Evolutionary conservation across 2,329 filamentous ascomycete species (phyloP).

Genomic region (Fusarium lyarnte): DNA sequence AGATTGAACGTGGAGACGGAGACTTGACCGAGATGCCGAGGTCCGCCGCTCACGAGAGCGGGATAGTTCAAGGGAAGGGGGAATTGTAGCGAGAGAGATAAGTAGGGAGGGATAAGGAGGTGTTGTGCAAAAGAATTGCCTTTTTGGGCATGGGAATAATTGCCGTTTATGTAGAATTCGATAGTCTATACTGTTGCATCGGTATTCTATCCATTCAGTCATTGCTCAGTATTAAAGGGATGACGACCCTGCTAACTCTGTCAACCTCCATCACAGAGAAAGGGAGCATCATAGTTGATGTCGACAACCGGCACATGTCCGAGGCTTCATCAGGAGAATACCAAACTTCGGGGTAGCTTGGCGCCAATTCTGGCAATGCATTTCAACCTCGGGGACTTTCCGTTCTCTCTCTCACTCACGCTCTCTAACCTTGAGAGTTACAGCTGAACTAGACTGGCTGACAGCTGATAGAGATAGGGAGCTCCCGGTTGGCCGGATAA

Average conservation of each 20-base stretch:
- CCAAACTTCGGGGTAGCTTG: conserved; percentile 10
- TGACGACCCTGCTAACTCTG: not conserved
- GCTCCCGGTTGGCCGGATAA: conserved; percentile 19
- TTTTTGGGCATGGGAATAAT: conserved; percentile 18
- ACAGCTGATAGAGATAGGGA: not conserved
- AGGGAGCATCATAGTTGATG: not conserved
- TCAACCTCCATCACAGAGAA: not conserved
- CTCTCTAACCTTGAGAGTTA: not conserved
- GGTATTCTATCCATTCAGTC: not conserved
- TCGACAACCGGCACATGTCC: conserved; percentile 28
- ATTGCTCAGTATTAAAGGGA: not conserved
- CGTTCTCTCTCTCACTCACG: not conserved
- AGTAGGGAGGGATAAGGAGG: not conserved
- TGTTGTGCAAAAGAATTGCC: conserved; percentile 17
- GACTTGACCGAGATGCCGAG: conserved; percentile 46
- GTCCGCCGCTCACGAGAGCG: conserved; percentile 42
- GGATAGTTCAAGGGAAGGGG: not conserved
- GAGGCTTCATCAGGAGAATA: conserved; percentile 10
- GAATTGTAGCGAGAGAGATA: not conserved
- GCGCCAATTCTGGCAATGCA: conserved; percentile 4
- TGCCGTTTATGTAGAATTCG: not conserved
- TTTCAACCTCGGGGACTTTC: conserved; percentile 31
- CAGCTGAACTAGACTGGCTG: not conserved
- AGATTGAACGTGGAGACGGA: conserved; percentile 40
- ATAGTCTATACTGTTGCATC: not conserved